Base-by-base conservation (phyloP, 116 monocot genomes). In the Posidonia oceanica region DNA sequence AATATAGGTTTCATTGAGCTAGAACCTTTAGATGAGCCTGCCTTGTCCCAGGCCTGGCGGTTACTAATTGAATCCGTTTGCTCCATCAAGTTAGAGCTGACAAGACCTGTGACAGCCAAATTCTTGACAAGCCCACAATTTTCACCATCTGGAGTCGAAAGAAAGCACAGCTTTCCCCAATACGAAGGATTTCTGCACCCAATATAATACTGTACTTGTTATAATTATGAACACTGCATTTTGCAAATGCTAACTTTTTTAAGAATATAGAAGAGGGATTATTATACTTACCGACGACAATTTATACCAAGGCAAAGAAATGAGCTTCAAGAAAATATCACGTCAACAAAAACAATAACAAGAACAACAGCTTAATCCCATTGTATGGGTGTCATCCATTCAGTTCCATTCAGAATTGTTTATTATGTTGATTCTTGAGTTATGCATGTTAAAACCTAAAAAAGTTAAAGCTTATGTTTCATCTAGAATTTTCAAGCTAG, bases 91-190 rank as follows among this genome's bases (percentile, higher is more conserved):
- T 78, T 84, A 40, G 80, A 80, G 80, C 97, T 97, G 36, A 92
- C 81, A 72, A 92, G 42, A 52, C 89, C 82, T 56, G 89, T 92
- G 42, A 79, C 78, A 54, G 97, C 77, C 74, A 97, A 75, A 67
- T 97, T 97, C 74, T 97, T 97, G 0, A 89, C 85, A 14, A 97
- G 83, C 16, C 97, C 97, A 76, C 97, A 97, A 56, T 97, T 92
- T 64, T 97, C 97, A 3, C 97, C 97, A 82, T 97, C 92, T 54
- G 92, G 87, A 16, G 92, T 97, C 60, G 96, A 97, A 37, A 97
- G 62, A 76, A 97, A 91, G 56, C 91, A 97, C 68, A 96, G 42
- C 37, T 82, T 96, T 36, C 92, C 97, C 92, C 89, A 89, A 71
- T 82, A 92, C 0, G 97, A 97, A 40, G 97, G 89, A 67, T 97